These are phyloP conservation scores for Chenopodium quinoa DNA, from an alignment of 148 eudicot genomes.

Conservation along the genomic window DNA sequence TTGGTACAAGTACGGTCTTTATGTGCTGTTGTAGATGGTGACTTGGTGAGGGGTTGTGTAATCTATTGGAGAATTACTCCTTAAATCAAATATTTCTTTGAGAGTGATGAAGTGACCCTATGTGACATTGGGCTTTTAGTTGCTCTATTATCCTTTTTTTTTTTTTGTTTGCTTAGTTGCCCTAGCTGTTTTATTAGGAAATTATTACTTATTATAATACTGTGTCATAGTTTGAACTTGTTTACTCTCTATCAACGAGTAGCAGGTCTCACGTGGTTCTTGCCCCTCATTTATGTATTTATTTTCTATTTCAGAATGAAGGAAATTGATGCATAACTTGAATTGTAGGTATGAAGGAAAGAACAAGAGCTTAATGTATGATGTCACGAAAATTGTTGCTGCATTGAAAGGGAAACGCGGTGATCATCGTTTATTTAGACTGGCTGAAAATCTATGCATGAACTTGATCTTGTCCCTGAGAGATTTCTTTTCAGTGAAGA, in stretches of 20 bases:
- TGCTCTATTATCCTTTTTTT: no score
- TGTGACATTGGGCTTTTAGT: background rate
- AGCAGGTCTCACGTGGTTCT: background rate
- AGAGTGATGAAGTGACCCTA: background rate
- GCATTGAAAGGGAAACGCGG: slow-evolving; percentile 88
- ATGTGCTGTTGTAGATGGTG: background rate
- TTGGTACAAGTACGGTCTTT: background rate
- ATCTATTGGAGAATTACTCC: background rate
- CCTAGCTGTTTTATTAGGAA: background rate
- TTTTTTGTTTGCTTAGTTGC: background rate
- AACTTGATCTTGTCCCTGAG: slow-evolving; percentile 77
- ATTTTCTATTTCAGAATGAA: background rate
- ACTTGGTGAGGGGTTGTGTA: background rate
- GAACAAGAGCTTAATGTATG: slow-evolving; percentile 87
- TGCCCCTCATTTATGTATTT: background rate
- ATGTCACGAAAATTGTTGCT: slow-evolving; percentile 80
- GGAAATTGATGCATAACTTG: slow-evolving; percentile 11
- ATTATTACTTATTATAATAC: background rate
- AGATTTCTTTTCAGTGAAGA: slow-evolving; percentile 81
- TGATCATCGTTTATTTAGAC: slow-evolving; percentile 88
- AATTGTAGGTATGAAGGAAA: slow-evolving; percentile 84
- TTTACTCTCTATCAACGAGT: background rate
- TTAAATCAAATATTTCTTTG: background rate
- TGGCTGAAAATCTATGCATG: slow-evolving; percentile 97
- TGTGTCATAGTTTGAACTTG: background rate